Percentiles rank a stretch among this genome's conserved stretches.
phyloP scores from a whole-genome alignment of 2,329 filamentous ascomycete genomes.

The Stagonosporopsis rhizophila region DNA sequence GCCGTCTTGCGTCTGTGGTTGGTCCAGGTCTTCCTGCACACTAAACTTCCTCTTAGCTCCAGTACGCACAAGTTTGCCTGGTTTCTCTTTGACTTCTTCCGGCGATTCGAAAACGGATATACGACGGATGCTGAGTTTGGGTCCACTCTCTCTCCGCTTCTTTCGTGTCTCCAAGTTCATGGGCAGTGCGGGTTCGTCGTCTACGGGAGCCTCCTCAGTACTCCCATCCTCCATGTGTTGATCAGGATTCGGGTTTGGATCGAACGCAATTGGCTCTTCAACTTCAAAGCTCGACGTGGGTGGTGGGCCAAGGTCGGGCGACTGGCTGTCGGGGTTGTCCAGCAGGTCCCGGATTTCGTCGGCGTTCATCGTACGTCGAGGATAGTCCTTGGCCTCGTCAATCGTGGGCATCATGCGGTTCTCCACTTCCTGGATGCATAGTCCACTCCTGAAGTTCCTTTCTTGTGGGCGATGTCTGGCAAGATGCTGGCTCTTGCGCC shows the following conservation, averaged over 20 bases:
- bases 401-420: conserved; percentile 71
- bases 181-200: conserved; percentile 49
- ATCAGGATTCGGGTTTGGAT: conserved; percentile 38
- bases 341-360: conserved; percentile 64
- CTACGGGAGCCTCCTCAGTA: conserved; percentile 45
- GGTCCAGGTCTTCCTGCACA: conserved; percentile 59
- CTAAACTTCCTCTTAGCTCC: conserved; percentile 66
- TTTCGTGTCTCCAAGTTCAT: conserved; percentile 61
- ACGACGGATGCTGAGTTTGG: conserved; percentile 52
- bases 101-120: conserved; percentile 54
- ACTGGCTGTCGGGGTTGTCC: conserved; percentile 65
- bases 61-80: conserved; percentile 48
- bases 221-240: conserved; percentile 39
- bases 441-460: conserved; percentile 62
- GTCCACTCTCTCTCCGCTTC: conserved; percentile 60
- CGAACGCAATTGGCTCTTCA: conserved; percentile 56
- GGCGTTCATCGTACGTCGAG: conserved; percentile 70
- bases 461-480: conserved; percentile 59
- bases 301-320: conserved; percentile 71
- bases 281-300: conserved; percentile 61
- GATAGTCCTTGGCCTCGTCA: conserved; percentile 71
- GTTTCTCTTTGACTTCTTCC: conserved; percentile 40
- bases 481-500: conserved; percentile 59
- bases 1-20: conserved; percentile 41
- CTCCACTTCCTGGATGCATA: conserved; percentile 50